phyloP scores from a whole-genome alignment of 148 eudicot species.

The Nyssa sinensis region DNA sequence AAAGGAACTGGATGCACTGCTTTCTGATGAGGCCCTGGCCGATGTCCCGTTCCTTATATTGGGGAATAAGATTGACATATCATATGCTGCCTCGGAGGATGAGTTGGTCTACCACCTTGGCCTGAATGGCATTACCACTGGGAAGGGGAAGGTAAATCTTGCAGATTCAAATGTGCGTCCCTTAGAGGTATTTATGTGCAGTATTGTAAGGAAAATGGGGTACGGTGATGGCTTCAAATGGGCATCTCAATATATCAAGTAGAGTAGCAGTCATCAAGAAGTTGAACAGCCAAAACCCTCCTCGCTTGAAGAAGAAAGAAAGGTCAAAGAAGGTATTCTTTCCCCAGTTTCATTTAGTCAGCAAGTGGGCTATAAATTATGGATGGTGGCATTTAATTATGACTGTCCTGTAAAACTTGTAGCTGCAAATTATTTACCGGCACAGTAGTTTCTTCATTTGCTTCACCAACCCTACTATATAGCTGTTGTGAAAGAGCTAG shows the following conservation, averaged over 20 bases:
- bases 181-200: slow-evolving; percentile 50
- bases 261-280: no score
- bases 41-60: slow-evolving; percentile 40
- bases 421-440: not conserved
- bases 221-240: slow-evolving; percentile 47
- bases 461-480: not conserved
- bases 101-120: slow-evolving; percentile 38
- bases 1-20: slow-evolving; percentile 43
- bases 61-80: slow-evolving; percentile 41
- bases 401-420: not conserved
- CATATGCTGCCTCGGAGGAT: slow-evolving; percentile 44
- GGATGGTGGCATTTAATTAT: not conserved
- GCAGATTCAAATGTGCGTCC: slow-evolving; percentile 35
- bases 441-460: not conserved
- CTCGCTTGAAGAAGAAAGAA: not conserved
- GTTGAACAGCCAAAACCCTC: not conserved
- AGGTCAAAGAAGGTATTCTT: no score
- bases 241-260: slow-evolving; percentile 46
- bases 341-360: not conserved
- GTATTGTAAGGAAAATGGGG: slow-evolving; percentile 50
- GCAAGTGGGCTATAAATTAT: not conserved
- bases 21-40: slow-evolving; percentile 40
- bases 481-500: not conserved
- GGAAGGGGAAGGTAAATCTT: slow-evolving; percentile 41
- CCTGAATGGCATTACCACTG: slow-evolving; percentile 36